Conservation (phyloP, 2,329 filamentous ascomycete genomes). For the Cercospora zeae-maydis region DNA sequence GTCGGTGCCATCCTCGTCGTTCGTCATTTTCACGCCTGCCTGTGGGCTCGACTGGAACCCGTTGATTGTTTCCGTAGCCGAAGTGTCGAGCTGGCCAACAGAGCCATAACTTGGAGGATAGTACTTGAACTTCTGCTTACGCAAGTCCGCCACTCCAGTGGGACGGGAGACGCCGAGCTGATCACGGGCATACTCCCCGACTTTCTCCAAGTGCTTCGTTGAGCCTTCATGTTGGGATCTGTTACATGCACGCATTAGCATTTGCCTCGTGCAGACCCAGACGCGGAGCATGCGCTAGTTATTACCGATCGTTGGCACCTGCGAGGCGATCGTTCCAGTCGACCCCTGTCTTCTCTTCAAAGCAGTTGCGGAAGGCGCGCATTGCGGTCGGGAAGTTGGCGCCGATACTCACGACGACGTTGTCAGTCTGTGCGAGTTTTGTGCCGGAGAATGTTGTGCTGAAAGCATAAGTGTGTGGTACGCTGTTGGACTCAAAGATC, state of each 20-base stretch:
- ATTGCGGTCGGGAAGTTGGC: slow-evolving; percentile 37
- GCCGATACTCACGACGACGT: slow-evolving; percentile 34
- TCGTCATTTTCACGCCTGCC: background rate
- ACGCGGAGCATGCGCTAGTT: background rate
- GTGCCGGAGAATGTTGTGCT: slow-evolving; percentile 39
- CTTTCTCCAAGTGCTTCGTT: background rate
- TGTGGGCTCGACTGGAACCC: background rate
- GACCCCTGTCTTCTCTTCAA: slow-evolving; percentile 40
- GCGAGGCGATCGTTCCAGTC: slow-evolving; percentile 42
- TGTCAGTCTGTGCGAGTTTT: slow-evolving; percentile 16
- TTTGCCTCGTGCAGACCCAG: background rate
- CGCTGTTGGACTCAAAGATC: slow-evolving; percentile 64
- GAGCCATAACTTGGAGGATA: slow-evolving; percentile 17
- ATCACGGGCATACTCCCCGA: slow-evolving; percentile 1
- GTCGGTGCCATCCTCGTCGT: background rate
- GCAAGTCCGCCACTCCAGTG: background rate
- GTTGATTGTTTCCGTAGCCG: background rate
- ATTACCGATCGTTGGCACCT: slow-evolving; percentile 21
- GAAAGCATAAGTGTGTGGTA: slow-evolving; percentile 60
- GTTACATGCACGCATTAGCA: background rate
- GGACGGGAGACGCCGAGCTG: background rate
- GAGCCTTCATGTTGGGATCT: background rate
- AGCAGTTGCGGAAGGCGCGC: slow-evolving; percentile 39
- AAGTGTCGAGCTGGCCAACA: background rate
- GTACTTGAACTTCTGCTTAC: slow-evolving; percentile 16